phyloP scores from a whole-genome alignment of 257 asterid species.

The Ophiorrhiza pumila region DNA sequence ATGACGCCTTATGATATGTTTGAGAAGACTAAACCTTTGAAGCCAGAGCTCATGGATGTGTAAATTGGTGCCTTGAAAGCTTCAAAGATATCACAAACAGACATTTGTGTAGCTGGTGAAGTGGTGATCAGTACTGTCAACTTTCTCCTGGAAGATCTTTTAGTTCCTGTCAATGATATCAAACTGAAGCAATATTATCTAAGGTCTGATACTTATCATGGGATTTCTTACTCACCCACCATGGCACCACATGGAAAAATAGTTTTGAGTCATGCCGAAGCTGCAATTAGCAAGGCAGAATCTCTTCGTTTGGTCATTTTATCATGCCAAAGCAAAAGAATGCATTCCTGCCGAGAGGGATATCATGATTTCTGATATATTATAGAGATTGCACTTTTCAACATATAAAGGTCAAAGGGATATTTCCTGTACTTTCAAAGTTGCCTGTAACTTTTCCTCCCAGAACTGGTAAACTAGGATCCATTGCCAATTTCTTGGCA shows the following conservation, averaged over 20 bases:
- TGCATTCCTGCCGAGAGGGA: neutral
- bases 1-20: neutral
- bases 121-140: neutral
- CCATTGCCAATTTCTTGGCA: neutral
- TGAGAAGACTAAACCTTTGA: constrained; percentile 1
- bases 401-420: neutral
- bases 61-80: neutral
- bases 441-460: neutral
- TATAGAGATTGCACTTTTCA: neutral
- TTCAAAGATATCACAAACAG: neutral
- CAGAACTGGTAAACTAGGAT: neutral
- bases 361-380: neutral
- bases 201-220: neutral
- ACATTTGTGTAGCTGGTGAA: neutral
- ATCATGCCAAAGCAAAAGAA: neutral
- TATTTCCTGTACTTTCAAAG: neutral
- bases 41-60: neutral
- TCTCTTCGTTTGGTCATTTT: neutral
- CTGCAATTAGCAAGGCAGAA: neutral
- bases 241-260: neutral
- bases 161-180: constrained; percentile 3
- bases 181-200: neutral
- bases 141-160: neutral
- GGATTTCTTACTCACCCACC: constrained; percentile 1
- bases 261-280: neutral